Evolutionary conservation across 2,329 filamentous ascomycete species (phyloP).

Genomic region (Fusarium neocosmosporiellum): DNA sequence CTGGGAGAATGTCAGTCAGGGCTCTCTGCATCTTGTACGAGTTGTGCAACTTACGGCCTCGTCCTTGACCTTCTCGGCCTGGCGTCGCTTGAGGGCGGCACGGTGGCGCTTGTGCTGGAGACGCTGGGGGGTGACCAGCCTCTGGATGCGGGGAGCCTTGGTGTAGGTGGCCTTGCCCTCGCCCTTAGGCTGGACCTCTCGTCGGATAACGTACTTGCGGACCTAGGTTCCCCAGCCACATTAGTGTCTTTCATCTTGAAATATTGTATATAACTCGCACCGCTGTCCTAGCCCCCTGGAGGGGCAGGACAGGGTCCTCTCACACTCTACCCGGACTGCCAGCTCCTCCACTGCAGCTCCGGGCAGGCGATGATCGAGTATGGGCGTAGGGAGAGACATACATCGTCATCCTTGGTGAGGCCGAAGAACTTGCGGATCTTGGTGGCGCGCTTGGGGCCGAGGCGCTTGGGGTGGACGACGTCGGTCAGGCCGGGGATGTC

Average conservation of each 20-base stretch:
- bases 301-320: conserved; percentile 53
- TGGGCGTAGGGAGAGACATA: conserved; percentile 75
- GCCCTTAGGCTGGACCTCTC: conserved; percentile 95
- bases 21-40: rapidly evolving
- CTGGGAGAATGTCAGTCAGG: conserved; percentile 58
- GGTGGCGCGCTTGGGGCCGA: conserved; percentile 99
- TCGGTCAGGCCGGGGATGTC: conserved; percentile 98
- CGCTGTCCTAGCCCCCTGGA: conserved; percentile 20
- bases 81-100: conserved; percentile 97
- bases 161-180: conserved; percentile 99
- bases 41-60: conserved; percentile 81
- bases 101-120: conserved; percentile 99
- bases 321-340: conserved; percentile 69
- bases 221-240: conserved; percentile 68
- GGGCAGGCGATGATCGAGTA: conserved; percentile 78
- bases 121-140: conserved; percentile 98
- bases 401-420: conserved; percentile 99
- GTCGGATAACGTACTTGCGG: conserved; percentile 99
- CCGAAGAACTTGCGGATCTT: conserved; percentile 99
- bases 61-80: conserved; percentile 97
- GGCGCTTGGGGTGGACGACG: conserved; percentile 97
- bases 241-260: conserved; percentile 50
- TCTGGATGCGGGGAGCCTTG: conserved; percentile 99
- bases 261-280: conserved; percentile 38
- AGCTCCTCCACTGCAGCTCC: conserved; percentile 57